Percentiles rank a stretch among this genome's conserved stretches.
Conservation (phyloP, 805 yeast species). For the Saccharomycopsis sp. region DNA sequence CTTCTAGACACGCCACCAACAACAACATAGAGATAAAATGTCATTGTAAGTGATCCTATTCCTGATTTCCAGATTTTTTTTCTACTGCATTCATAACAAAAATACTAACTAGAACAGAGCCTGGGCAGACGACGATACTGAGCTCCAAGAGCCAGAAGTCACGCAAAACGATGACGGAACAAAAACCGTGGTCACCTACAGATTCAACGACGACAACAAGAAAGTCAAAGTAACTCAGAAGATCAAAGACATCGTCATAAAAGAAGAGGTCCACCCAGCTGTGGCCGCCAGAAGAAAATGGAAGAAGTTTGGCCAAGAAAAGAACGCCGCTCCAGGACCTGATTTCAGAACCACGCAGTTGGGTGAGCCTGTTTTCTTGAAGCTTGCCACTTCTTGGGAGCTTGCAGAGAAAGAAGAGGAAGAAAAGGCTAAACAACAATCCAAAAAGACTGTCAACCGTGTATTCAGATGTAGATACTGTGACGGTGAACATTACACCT, state of each 20-base stretch:
- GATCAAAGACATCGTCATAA: slow-evolving; percentile 67
- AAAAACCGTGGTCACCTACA: slow-evolving; percentile 75
- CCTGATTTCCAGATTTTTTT: not conserved
- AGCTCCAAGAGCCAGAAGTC: slow-evolving; percentile 66
- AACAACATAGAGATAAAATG: not conserved
- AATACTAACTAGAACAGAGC: slow-evolving; percentile 22
- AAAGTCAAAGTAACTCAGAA: slow-evolving; percentile 84
- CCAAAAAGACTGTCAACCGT: slow-evolving; percentile 41
- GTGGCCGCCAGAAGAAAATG: slow-evolving; percentile 87
- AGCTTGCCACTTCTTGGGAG: slow-evolving; percentile 71
- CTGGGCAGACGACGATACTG: slow-evolving; percentile 74
- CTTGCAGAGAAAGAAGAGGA: slow-evolving; percentile 70
- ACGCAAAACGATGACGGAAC: slow-evolving; percentile 82
- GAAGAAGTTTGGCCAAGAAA: slow-evolving; percentile 83
- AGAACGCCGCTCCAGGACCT: slow-evolving; percentile 71
- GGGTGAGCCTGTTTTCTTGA: slow-evolving; percentile 76
- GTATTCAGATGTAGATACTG: slow-evolving; percentile 77
- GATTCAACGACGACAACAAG: slow-evolving; percentile 69
- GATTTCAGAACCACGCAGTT: slow-evolving; percentile 81
- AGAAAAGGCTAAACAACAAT: slow-evolving; percentile 42
- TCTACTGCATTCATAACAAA: not conserved
- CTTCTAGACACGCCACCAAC: not conserved
- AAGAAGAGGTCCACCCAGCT: slow-evolving; percentile 74
- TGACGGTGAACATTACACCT: slow-evolving; percentile 89
- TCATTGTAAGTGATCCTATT: slow-evolving; percentile 2